Evolutionary conservation across 345 rosid genomes (phyloP), one percentile per base, ranked within the genome.

Genomic region (Excoecaria cochinchinensis): DNA sequence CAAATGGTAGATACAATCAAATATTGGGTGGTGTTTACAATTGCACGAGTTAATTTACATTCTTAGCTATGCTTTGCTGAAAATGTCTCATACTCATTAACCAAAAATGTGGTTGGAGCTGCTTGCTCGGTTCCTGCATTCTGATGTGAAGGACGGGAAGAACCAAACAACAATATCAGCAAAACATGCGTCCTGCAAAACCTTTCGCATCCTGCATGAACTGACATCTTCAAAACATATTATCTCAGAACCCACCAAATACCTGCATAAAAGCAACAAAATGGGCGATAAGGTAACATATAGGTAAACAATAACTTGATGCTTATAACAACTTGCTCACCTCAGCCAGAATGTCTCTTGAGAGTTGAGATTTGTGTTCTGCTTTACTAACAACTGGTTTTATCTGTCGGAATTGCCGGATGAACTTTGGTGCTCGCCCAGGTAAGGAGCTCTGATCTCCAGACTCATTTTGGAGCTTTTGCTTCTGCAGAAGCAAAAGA

Each of bases 361-460:
- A 92, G 71, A 95, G 90, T 48, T 76, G 76, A 46, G 89, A 84
- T 74, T 89, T 91, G 73, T 82, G 82, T 79, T 86, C 74, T 38
- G 82, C 58, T 73, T 83, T 84, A 39, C 81, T 81, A 19, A 74
- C 82, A 21, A 95, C 86, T 40, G 98, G 89, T 78, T 82, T 84
- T 81, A 80, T 93, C 87, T 91, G 98, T 17, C 83, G 84, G 74
- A 93, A 90, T 56, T 87, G 85, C 19, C 91, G 94, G 77, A 89
- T 69, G 56, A 77, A 75, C 82, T 87, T 90, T 5, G 78, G 67
- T 46, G 55, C 57, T 63, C 42, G 90, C 36, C 82, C 87, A 52
- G 31, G 65, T 48, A 57, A 81, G 16, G 87, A 73, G 51, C 73
- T 69, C 79, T 83, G 85, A 4, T 80, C 65, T 58, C 73, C 85